Percentiles rank a stretch among this genome's conserved stretches.
These are phyloP conservation scores for Solanum rostratum DNA, from an alignment of 257 asterid genomes.

Conservation along the genomic window DNA sequence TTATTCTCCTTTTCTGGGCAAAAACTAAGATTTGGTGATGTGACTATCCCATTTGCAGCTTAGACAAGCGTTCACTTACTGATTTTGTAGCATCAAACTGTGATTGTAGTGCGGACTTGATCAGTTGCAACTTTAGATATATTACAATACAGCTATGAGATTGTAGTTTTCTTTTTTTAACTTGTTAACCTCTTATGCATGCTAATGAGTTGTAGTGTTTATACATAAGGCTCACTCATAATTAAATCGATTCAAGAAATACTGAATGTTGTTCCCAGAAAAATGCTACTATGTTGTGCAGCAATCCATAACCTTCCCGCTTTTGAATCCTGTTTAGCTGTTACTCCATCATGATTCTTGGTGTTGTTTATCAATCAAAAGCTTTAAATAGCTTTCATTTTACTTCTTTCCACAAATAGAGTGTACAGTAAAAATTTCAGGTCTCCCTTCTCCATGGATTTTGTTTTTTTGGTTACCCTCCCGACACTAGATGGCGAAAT, in stretches of 20 bases:
- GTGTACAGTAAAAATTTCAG: no score
- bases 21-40: slow-evolving; percentile 75
- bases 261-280: neutral
- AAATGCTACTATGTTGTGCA: neutral
- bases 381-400: neutral
- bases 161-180: neutral
- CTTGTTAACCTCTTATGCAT: neutral
- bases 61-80: neutral
- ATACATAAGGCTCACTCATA: neutral
- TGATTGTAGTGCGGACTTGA: neutral
- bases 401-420: neutral
- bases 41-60: neutral
- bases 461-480: no score
- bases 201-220: neutral
- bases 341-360: neutral
- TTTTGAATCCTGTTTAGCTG: neutral
- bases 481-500: no score
- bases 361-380: neutral
- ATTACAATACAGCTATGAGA: neutral
- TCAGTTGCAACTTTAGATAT: neutral
- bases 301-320: neutral
- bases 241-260: neutral
- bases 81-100: neutral
- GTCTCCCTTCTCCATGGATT: no score
- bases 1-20: slow-evolving; percentile 67